Evolutionary conservation across 306 rosid species (phyloP), one percentile per base, ranked within the genome.

Genomic region (Cicer bijugum): DNA sequence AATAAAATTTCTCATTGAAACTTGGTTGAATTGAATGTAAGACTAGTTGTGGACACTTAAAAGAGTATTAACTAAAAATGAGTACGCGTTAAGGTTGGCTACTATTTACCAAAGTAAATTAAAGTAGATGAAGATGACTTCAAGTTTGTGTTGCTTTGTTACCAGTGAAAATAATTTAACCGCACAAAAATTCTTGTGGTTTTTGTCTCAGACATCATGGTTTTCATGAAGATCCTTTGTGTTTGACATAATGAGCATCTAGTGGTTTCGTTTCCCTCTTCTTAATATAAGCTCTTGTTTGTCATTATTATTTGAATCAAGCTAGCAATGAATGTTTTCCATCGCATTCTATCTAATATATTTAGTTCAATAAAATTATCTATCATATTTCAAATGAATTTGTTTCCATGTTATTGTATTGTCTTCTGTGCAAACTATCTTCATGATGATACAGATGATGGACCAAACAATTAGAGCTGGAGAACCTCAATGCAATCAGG

Each of bases 401-500:
- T 79, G 37, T 15, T 53, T 39, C 48, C 23, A 58, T 72, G 10
- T 40, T 57, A 42, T 39, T 23, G 23, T 28, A 62, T 38, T 68
- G 63, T 56, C 69, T 72, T 52, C 16, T n/a, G 28, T 42, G 71
- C 74, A 75, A 47, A 72, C 58, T 53, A 58, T 65, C 23, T 38
- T 38, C 72, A 65, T 10, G 46, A 62, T 77, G 83, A 58, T 61
- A 33, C 61, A 72, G 84, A 65, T 55, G 69, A 57, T 67, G 78
- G 66, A 12, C 74, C 78, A 53, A 68, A 8, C 20, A 51, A 35
- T 10, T 70, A 72, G 42, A 68, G 74, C 57, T 63, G 70, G 12
- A 11, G 84, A 71, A 56, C 20, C 77, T 59, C 79, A 80, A 62
- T 8, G 15, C 47, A 82, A 73, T 35, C 66, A 63, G 63, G 84